phyloP scores from a whole-genome alignment of 768 basidiomycete species.

The Lentinus tigrinus region DNA sequence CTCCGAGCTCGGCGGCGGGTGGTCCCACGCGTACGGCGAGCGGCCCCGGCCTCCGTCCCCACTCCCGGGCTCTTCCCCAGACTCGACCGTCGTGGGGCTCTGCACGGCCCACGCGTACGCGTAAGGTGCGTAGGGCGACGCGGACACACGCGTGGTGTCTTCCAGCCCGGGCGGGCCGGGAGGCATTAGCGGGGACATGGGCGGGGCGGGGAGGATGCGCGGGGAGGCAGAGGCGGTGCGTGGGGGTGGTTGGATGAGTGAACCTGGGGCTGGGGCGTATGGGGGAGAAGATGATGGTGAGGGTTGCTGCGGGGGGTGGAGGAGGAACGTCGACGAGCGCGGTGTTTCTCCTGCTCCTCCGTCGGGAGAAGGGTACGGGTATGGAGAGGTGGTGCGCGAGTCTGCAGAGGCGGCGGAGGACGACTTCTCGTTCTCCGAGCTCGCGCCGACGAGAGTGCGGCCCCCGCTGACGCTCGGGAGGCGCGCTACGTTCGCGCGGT shows the following conservation, averaged over 20 bases:
- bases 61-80: no score
- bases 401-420: no score
- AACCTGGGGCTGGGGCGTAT: no score
- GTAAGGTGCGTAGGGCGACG: not conserved
- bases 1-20: not conserved
- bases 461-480: no score
- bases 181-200: not conserved
- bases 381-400: no score
- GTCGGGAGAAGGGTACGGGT: no score
- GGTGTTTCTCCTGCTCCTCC: not conserved
- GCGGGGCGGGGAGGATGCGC: not conserved
- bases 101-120: not conserved
- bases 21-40: not conserved
- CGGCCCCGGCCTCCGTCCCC: no score
- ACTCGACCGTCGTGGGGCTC: not conserved
- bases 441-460: no score
- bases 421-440: no score
- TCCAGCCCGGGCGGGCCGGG: not conserved
- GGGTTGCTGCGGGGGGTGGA: no score
- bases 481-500: no score
- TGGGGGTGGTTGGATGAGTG: not conserved
- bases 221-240: not conserved
- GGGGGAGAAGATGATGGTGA: no score
- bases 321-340: not conserved
- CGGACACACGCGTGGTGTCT: not conserved